These are phyloP conservation scores for Areca catechu DNA, from an alignment of 176 grass and related monocot genomes.

Conservation along the genomic window DNA sequence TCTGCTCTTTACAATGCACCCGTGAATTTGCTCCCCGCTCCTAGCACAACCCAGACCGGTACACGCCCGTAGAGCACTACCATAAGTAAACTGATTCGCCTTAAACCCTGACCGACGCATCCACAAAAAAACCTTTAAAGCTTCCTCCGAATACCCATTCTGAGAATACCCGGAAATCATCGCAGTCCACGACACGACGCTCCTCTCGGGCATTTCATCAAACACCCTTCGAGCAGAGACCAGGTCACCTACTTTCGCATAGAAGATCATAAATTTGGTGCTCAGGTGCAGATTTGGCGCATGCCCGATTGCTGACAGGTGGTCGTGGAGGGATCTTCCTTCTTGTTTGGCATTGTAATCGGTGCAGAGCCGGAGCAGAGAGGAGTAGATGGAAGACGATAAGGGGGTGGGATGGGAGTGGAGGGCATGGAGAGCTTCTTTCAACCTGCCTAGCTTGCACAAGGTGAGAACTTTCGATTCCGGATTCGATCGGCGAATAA, in stretches of 20 bases:
- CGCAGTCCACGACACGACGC: constrained; percentile 66
- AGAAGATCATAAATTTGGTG: constrained; percentile 63
- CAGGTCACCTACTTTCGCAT: constrained; percentile 29
- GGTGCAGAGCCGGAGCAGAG: constrained; percentile 55
- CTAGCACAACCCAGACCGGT: constrained; percentile 17
- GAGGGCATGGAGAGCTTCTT: constrained; percentile 16
- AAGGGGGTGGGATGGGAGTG: background rate
- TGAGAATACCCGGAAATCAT: constrained; percentile 60
- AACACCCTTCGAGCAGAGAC: constrained; percentile 33
- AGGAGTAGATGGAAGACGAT: constrained; percentile 24
- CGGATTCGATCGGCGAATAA: background rate
- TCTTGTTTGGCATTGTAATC: constrained; percentile 19
- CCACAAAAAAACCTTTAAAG: constrained; percentile 37
- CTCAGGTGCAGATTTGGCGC: constrained; percentile 32
- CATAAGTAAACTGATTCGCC: constrained; percentile 75
- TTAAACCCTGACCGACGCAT: constrained; percentile 26
- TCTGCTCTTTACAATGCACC: constrained; percentile 42
- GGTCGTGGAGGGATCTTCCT: constrained; percentile 37
- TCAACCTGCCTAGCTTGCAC: constrained; percentile 12
- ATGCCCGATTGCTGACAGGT: constrained; percentile 2
- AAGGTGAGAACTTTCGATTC: background rate
- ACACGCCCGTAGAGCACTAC: constrained; percentile 36
- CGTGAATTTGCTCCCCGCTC: constrained; percentile 64
- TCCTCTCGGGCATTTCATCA: constrained; percentile 53
- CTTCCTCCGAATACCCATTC: constrained; percentile 30